These are phyloP conservation scores for Aureobasidium sp. DNA, from an alignment of 2,329 filamentous ascomycete genomes.

Conservation along the genomic window DNA sequence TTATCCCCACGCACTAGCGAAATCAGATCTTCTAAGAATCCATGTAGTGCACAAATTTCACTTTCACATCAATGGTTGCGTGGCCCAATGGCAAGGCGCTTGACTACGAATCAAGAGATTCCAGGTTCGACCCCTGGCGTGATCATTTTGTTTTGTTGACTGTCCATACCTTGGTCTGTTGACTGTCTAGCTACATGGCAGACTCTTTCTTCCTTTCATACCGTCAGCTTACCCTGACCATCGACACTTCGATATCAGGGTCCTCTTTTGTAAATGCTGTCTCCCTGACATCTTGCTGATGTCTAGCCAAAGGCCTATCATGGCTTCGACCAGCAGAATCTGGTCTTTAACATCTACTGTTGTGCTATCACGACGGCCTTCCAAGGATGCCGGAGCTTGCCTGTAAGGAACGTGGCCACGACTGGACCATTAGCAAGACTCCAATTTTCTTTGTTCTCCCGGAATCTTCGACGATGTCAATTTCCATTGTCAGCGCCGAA, in stretches of 20 bases:
- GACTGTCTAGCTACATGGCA: no score
- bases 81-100: conserved; percentile 54
- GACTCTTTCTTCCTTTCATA: neutral
- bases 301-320: neutral
- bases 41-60: neutral
- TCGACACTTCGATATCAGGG: no score
- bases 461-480: neutral
- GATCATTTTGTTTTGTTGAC: conserved; percentile 2
- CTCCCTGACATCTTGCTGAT: neutral
- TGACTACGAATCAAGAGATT: conserved; percentile 42
- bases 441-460: neutral
- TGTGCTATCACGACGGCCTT: neutral
- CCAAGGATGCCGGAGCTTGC: neutral
- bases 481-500: neutral
- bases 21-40: no score
- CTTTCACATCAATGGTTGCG: conserved; percentile 16
- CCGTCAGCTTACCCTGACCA: no score
- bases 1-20: neutral
- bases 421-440: neutral
- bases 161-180: no score
- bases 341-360: neutral
- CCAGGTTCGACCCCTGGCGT: conserved; percentile 17
- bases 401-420: neutral
- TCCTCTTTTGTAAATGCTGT: no score
- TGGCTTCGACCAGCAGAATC: neutral